Base-by-base conservation (phyloP, 129 eudicot genomes). In the Calendula officinalis region DNA sequence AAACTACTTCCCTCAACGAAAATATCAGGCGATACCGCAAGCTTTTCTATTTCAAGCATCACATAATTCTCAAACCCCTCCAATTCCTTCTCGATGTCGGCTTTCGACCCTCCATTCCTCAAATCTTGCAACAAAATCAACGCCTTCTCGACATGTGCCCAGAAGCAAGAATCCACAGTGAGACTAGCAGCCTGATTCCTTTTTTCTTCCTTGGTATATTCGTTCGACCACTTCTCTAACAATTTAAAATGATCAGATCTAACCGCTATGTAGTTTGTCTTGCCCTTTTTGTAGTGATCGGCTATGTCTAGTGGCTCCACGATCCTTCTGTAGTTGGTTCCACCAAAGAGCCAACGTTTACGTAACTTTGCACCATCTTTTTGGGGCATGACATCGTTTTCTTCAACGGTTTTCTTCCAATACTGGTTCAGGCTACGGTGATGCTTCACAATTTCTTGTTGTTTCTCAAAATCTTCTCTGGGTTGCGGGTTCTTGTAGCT, bases 61-160 rank as follows among this genome's bases (percentile, higher is more conserved):
- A 68, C 40, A 47, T 75, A 59, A 0, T 30, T 27, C 73, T 72
- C 84, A 71, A 83, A 83, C 12, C 17, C 13, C 44, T 13, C 9
- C 14, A 33, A 36, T 36, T 49, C 4, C 16, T 67, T 0, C 12
- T 16, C 9, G 37, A 8, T 39, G 11, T 51, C 32, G 8, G 22
- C 55, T 69, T 5, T 13, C 14, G 34, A 49, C n/a, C 58, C 46
- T 64, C 45, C 80, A 47, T 67, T 44, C 43, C 6, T 15, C 77
- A 36, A 0, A 27, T 39, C 47, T 56, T 70, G 4, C 17, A 67
- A 59, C 5, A 30, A 65, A 30, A 75, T 75, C 41, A 68, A 50
- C 14, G 84, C 88, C 53, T 83, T 84, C 70, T 83, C 88, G 0
- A 79, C 84, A 15, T 48, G 57, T 0, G 84, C 88, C 88, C 88